Evolutionary conservation across 2,329 filamentous ascomycete species (phyloP), one percentile per base, ranked within the genome.

Genomic region (Pseudogymnoascus sp.): DNA sequence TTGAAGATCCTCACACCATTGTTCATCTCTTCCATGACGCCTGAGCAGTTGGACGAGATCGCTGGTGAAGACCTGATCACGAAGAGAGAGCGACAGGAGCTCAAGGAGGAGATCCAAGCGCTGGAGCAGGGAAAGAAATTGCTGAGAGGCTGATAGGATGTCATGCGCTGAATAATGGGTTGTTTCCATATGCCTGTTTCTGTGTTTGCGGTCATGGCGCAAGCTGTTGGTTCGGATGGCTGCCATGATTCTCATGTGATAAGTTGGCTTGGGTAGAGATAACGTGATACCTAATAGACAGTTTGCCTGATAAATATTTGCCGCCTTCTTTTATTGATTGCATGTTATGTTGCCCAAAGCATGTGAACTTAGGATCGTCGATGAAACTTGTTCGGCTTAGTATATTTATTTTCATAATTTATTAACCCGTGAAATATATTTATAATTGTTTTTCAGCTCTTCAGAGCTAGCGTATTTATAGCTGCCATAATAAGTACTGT

Each of bases 41-140:
- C 76, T 0, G 76, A 79, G 0, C 74, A 86, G 68, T 74, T 89
- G 0, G 76, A 80, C 13, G 71, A 75, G 13, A 82, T 89, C 65
- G 85, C 84, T 0, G 84, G 82, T 0, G 86, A 90, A 69, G 81
- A 84, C 21, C 4, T 26, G 13, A 3, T 42, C 21, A 38, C 33
- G 1, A 36, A 42, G 15, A 42, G 36, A 36, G 36, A 61, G 59
- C 19, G 59, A 9, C 33, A 61, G 19, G 59, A 61, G 19, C 59
- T 61, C 1, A 61, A 61, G 10, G 23, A 61, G 13, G 33, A 61
- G 59, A 40, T 61, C 10, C 15, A 6, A 2, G 33, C 59, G 2
- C 19, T 61, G 2, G 59, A 61, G n/a, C 33, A 61, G 33, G 59
- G 33, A n/a, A 61, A 10, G 23, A 40, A 26, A 42, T n/a, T 61